Conservation (phyloP, 129 eudicot species). For the Smallanthus sonchifolius region DNA sequence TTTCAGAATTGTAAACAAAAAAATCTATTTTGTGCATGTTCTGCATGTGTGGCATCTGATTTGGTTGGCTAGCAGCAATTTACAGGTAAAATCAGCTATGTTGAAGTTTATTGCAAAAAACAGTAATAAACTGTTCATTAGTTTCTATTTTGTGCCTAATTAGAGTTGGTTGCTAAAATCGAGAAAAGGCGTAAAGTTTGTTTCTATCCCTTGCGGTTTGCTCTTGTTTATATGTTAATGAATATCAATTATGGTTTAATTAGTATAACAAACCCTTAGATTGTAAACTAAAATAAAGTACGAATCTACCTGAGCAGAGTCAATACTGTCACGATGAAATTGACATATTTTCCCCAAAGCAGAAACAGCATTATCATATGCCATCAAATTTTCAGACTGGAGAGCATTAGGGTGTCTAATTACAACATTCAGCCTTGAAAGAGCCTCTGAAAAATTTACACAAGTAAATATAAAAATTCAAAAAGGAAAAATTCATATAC, state of each 20-base stretch:
- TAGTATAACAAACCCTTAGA: no score
- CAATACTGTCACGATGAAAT: slow-evolving; percentile 92
- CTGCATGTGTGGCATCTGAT: neutral
- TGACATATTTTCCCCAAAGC: slow-evolving; percentile 96
- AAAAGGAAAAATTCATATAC: neutral
- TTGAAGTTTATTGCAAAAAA: neutral
- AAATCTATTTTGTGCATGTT: neutral
- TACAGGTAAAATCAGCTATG: no score
- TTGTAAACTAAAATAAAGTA: neutral
- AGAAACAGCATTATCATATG: slow-evolving; percentile 97
- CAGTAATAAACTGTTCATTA: neutral
- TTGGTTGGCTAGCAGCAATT: neutral
- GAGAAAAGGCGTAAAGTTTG: neutral
- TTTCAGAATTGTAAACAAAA: neutral
- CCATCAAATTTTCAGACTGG: slow-evolving; percentile 85
- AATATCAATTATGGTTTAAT: no score
- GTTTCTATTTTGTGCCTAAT: neutral
- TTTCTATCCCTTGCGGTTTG: neutral
- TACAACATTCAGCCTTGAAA: slow-evolving; percentile 91
- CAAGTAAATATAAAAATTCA: neutral
- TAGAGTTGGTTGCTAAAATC: neutral
- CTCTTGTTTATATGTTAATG: neutral
- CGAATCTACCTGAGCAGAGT: slow-evolving; percentile 70
- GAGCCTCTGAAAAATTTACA: slow-evolving; percentile 66
- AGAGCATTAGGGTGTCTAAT: slow-evolving; percentile 72